These are phyloP conservation scores for Niebla homalea DNA, from an alignment of 495 filamentous ascomycete genomes.

Conservation along the genomic window DNA sequence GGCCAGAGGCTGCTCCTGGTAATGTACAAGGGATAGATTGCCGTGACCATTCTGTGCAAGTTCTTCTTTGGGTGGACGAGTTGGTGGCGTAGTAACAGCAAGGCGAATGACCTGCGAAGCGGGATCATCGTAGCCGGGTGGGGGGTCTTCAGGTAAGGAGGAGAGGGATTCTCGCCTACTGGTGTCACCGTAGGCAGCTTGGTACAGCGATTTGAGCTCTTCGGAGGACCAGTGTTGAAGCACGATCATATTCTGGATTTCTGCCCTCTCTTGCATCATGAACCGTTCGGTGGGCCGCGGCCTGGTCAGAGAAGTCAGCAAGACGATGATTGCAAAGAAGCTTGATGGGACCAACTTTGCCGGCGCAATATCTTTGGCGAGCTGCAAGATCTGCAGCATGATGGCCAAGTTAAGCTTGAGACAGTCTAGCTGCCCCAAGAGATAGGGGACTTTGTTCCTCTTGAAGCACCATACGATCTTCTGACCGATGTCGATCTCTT, in stretches of 20 bases:
- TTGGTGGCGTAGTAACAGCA: conserved; percentile 2
- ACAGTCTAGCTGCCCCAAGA: conserved; percentile 32
- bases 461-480: conserved; percentile 33
- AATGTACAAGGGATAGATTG: conserved; percentile 20
- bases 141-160: conserved; percentile 12
- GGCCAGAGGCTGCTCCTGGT: conserved; percentile 18
- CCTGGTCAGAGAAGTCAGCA: conserved; percentile 7
- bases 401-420: conserved; percentile 33
- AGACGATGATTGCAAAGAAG: not conserved
- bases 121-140: conserved; percentile 20
- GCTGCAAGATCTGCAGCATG: conserved; percentile 28
- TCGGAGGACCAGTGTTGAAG: conserved; percentile 32
- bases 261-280: conserved; percentile 30
- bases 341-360: conserved; percentile 8
- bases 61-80: conserved; percentile 4
- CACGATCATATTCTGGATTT: conserved; percentile 36
- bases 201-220: conserved; percentile 29
- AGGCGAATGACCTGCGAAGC: conserved; percentile 6
- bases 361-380: conserved; percentile 20
- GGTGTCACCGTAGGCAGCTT: conserved; percentile 26
- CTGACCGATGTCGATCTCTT: conserved; percentile 23
- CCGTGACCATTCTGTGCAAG: conserved; percentile 3
- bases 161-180: conserved; percentile 12
- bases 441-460: conserved; percentile 31
- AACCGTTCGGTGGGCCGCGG: conserved; percentile 17